Evolutionary conservation across 1,284 basidiomycete species (phyloP), one percentile per base, ranked within the genome.

Genomic region (Naganishia sp.): DNA sequence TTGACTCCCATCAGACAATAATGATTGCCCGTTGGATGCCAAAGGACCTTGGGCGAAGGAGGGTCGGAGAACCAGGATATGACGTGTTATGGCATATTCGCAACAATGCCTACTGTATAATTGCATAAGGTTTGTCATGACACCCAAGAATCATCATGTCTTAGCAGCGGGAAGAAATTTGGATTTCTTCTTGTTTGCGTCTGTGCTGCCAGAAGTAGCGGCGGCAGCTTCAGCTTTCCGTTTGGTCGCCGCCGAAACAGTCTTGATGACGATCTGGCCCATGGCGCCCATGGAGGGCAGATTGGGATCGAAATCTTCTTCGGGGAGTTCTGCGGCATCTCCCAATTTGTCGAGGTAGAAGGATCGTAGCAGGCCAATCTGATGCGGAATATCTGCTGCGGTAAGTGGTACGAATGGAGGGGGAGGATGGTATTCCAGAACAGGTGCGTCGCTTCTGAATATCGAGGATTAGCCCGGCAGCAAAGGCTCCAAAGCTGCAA

Each of bases 351-450:
- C 68, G 36, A 86, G 83, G 74, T 89, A 94, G 81, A 88, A 96
- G 0, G 84, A 78, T 69, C 86, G 89, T 71, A 98, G 84, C 33
- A 98, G 80, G 0, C 91, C 94, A 71, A 96, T 92, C 73, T 94
- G 90, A 18, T 86, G 81, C 21, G 89, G 86, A 72, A 90, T 82
- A 55, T 85, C 86, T 50, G 80, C 80, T 1, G 85, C 81, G 2
- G 84, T 85, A 71, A 97, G 82, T 1, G 86, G 86, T 3, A 92
- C 77, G 72, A 94, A 90, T 0, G 89, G 84, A 0, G 90, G 88
- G 0, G 94, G 94, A 0, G 88, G 88, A 0, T 90, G 88, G 75
- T 88, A 96, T 5, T 92, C 89, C n/a, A 81, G 84, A 1, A 85
- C 83, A 71, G 87, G 86, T 15, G 70, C 70, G 63, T 77, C 77